Conservation (phyloP, 768 basidiomycete genomes). For the Neoboletus magnificus region DNA sequence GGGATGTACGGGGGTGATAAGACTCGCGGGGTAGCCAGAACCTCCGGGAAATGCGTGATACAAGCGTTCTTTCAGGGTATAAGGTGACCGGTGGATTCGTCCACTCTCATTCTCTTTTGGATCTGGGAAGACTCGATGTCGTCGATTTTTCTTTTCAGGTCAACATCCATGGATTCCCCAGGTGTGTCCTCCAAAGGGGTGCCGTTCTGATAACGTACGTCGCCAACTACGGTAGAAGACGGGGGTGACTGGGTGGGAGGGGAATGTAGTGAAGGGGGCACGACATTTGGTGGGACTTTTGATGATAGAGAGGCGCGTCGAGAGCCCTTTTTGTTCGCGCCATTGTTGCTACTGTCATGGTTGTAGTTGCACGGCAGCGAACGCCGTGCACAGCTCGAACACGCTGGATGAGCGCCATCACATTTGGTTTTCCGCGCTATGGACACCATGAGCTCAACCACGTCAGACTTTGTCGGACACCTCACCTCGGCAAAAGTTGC, state of each 20-base stretch:
- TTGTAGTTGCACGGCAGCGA: slow-evolving; percentile 78
- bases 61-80: slow-evolving; percentile 50
- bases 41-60: slow-evolving; percentile 20
- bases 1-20: slow-evolving; percentile 20
- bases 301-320: slow-evolving; percentile 57
- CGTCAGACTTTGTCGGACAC: slow-evolving; percentile 10
- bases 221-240: slow-evolving; percentile 34
- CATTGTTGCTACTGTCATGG: slow-evolving; percentile 48
- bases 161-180: slow-evolving; percentile 47
- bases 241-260: slow-evolving; percentile 57
- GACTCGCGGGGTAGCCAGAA: slow-evolving; percentile 22
- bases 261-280: slow-evolving; percentile 40
- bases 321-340: slow-evolving; percentile 35
- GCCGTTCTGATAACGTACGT: slow-evolving; percentile 33
- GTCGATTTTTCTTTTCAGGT: slow-evolving; percentile 60
- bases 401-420: slow-evolving; percentile 82
- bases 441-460: slow-evolving; percentile 4
- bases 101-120: slow-evolving; percentile 73
- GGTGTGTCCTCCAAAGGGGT: slow-evolving; percentile 39
- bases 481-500: slow-evolving; percentile 85
- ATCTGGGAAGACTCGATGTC: slow-evolving; percentile 50
- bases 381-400: slow-evolving; percentile 78
- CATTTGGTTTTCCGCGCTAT: slow-evolving; percentile 86
- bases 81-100: slow-evolving; percentile 43
- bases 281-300: slow-evolving; percentile 23